Conservation (phyloP, 306 rosid genomes). For the Medicago ruthenica region DNA sequence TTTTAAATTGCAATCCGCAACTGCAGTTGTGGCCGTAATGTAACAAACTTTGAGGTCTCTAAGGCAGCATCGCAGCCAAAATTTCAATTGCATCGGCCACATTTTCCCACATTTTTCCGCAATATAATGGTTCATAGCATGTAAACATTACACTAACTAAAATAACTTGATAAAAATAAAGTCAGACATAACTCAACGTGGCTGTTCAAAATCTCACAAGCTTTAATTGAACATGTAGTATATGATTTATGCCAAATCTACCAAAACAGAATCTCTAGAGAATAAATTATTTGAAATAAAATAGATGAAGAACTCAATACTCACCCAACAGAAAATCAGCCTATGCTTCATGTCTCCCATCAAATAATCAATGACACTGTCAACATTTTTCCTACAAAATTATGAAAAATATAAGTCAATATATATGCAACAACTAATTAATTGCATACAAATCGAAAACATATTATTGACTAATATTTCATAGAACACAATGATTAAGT, state of each 20-base stretch:
- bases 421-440: neutral
- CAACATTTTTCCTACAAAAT: slow-evolving; percentile 63
- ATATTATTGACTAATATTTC: neutral
- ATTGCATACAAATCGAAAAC: neutral
- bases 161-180: neutral
- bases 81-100: too few relatives aligned
- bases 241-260: too few relatives aligned
- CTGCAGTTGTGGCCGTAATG: too few relatives aligned
- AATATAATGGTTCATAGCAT: too few relatives aligned
- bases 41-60: too few relatives aligned
- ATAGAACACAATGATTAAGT: slow-evolving; percentile 34
- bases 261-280: too few relatives aligned
- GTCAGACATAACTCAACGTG: neutral
- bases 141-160: too few relatives aligned
- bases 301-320: slow-evolving; percentile 46
- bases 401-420: slow-evolving; percentile 3
- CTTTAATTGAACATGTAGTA: neutral
- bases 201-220: neutral
- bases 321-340: slow-evolving; percentile 85
- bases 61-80: too few relatives aligned
- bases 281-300: neutral
- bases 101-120: too few relatives aligned
- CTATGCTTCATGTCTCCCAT: slow-evolving; percentile 69
- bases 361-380: slow-evolving; percentile 54
- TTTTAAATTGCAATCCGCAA: too few relatives aligned